These are phyloP conservation scores for Przewalskia tangutica DNA, from an alignment of 257 asterid species.

Conservation along the genomic window DNA sequence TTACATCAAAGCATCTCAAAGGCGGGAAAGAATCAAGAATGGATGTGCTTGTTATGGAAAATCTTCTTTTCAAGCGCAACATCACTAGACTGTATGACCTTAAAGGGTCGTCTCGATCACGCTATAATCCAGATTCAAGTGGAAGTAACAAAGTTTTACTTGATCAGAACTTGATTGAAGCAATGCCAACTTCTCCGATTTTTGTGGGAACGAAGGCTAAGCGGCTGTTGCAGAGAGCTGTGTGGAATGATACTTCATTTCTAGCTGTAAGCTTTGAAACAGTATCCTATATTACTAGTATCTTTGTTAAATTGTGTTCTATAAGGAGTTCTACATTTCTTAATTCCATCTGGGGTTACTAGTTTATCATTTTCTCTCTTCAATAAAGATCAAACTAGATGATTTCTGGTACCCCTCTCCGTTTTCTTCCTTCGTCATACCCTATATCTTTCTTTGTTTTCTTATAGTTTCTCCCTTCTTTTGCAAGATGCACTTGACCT, in stretches of 20 bases:
- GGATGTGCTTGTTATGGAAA: constrained; percentile 94
- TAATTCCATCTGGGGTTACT: neutral
- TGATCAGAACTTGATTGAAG: constrained; percentile 93
- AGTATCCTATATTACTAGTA: neutral
- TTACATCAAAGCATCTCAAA: constrained; percentile 62
- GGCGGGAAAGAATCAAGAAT: constrained; percentile 90
- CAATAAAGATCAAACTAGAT: neutral
- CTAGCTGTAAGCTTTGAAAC: constrained; percentile 61
- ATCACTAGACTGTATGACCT: constrained; percentile 78
- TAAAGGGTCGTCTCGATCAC: constrained; percentile 88
- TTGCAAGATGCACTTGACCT: neutral
- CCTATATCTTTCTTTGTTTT: neutral
- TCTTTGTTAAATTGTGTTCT: neutral
- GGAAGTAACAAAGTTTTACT: constrained; percentile 82
- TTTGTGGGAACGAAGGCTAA: constrained; percentile 90
- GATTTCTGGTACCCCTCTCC: neutral
- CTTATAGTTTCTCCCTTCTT: neutral
- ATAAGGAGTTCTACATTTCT: neutral
- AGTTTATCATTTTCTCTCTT: neutral
- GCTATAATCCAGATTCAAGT: constrained; percentile 78
- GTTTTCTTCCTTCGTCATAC: neutral
- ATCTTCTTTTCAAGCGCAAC: constrained; percentile 78
- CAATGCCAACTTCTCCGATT: constrained; percentile 96
- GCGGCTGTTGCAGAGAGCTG: constrained; percentile 75
- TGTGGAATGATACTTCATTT: constrained; percentile 94